Conservation (phyloP, 1,139 yeast species). For the Lodderomyces parapsilosis region DNA sequence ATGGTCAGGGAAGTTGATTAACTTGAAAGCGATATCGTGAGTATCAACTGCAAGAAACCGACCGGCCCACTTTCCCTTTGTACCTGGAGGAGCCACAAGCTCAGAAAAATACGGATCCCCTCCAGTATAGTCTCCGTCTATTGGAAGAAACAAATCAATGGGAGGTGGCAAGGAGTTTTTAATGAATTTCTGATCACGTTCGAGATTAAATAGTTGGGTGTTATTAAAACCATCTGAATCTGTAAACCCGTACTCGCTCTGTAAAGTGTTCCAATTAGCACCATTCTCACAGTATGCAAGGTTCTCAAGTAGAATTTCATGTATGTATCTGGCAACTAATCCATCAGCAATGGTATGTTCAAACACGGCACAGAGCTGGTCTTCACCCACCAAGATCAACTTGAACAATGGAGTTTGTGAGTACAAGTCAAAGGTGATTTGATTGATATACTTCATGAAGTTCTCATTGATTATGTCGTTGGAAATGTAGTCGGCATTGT, state of each 20-base stretch:
- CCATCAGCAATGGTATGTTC: constrained; percentile 49
- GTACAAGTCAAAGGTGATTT: constrained; percentile 23
- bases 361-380: constrained; percentile 27
- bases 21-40: constrained; percentile 28
- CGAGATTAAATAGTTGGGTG: constrained; percentile 21
- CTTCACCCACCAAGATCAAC: constrained; percentile 24
- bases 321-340: constrained; percentile 38
- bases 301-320: constrained; percentile 34
- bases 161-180: constrained; percentile 35
- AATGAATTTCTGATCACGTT: constrained; percentile 20
- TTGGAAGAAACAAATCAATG: constrained; percentile 27
- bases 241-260: constrained; percentile 16
- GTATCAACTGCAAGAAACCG: constrained; percentile 23
- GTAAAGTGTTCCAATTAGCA: constrained; percentile 10
- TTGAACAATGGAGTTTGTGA: constrained; percentile 31
- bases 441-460: constrained; percentile 27
- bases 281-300: constrained; percentile 19
- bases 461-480: constrained; percentile 25
- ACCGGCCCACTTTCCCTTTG: constrained; percentile 33
- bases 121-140: constrained; percentile 24
- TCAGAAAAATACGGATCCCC: constrained; percentile 26
- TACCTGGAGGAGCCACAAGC: constrained; percentile 23
- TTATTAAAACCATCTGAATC: neutral
- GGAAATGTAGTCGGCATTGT: constrained; percentile 15
- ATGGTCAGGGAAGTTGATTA: constrained; percentile 27